Percentiles rank a stretch among this genome's conserved stretches.
These are phyloP conservation scores for Benincasa hispida DNA, from an alignment of 306 rosid genomes.

Conservation along the genomic window DNA sequence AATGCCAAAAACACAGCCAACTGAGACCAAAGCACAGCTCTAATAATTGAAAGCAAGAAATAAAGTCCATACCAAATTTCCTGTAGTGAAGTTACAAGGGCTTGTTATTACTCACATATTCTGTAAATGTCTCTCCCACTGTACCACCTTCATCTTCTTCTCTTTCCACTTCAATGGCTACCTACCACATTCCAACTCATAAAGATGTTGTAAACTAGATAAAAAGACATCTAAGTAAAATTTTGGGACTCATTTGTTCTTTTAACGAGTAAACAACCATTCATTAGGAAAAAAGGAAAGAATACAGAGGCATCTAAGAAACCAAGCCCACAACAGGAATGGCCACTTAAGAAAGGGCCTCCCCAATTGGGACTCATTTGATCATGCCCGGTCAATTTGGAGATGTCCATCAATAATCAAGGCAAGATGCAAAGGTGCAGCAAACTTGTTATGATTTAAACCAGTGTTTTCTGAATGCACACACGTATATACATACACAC, in stretches of 20 bases:
- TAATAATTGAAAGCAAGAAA: background rate
- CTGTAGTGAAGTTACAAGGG: background rate
- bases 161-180: constrained; percentile 93
- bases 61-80: background rate
- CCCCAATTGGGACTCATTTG: background rate
- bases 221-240: background rate
- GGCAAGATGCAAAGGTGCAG: background rate
- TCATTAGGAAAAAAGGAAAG: no score
- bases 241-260: background rate
- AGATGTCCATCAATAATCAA: background rate
- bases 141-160: constrained; percentile 98
- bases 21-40: constrained; percentile 13
- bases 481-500: background rate
- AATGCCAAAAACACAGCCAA: constrained; percentile 14
- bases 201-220: background rate
- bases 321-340: no score
- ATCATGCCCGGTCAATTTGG: background rate
- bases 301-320: no score
- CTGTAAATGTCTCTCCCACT: constrained; percentile 92
- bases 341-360: no score
- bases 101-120: constrained; percentile 57
- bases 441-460: background rate
- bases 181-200: constrained; percentile 33
- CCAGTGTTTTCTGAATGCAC: background rate
- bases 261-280: no score